Evolutionary conservation across 495 filamentous ascomycete genomes (phyloP).

Genomic region (Tuber indicum): DNA sequence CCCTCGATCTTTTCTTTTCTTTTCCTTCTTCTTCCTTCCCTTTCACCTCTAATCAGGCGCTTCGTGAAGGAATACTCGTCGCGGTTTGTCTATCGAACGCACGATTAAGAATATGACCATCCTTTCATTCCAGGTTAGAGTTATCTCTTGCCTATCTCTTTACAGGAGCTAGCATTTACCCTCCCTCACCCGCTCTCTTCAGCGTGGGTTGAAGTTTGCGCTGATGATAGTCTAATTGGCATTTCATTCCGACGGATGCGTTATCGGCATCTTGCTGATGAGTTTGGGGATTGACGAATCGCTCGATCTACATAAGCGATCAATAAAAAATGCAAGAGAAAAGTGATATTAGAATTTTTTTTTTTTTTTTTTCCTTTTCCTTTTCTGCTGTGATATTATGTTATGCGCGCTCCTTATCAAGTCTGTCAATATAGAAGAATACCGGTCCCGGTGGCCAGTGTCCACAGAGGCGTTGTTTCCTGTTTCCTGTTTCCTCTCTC

Average conservation of each 20-base stretch:
- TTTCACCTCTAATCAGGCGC: not conserved
- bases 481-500: not conserved
- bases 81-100: not conserved
- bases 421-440: not conserved
- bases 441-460: not conserved
- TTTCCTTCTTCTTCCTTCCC: not conserved
- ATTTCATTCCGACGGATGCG: not conserved
- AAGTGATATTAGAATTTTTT: not conserved
- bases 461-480: not conserved
- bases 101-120: not conserved
- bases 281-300: constrained; percentile 6
- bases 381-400: not conserved
- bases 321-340: not conserved
- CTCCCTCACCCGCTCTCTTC: not conserved
- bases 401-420: not conserved
- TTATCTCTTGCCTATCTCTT: not conserved
- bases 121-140: not conserved
- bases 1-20: not conserved
- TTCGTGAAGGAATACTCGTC: constrained; percentile 1
- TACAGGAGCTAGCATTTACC: not conserved
- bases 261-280: constrained; percentile 5
- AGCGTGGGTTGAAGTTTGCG: not conserved
- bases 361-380: not conserved
- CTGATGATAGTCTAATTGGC: not conserved
- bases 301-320: constrained; percentile 6